Evolutionary conservation across 2,329 filamentous ascomycete species (phyloP).

Genomic region (Clonostachys byssicola): DNA sequence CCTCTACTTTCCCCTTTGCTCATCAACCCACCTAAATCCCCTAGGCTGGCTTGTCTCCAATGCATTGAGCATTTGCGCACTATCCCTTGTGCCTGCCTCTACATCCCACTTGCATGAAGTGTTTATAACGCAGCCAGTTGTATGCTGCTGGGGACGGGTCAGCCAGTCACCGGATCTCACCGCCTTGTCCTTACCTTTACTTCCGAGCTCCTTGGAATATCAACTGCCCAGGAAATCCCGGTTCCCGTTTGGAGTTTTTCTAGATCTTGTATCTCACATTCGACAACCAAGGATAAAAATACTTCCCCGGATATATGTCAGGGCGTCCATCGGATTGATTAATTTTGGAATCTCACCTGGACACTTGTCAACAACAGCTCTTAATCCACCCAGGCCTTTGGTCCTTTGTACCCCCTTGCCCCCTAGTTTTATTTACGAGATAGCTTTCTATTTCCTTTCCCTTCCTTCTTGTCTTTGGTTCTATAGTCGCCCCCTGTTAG

Average conservation of each 20-base stretch:
- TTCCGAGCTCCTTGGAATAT: background rate
- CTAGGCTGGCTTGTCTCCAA: too few species aligned
- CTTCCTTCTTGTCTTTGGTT: background rate
- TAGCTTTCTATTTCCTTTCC: background rate
- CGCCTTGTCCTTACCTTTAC: background rate
- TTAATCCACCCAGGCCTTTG: too few species aligned
- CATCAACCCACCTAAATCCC: too few species aligned
- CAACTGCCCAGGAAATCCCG: background rate
- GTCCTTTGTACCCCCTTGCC: too few species aligned
- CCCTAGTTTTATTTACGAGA: background rate
- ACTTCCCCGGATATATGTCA: background rate
- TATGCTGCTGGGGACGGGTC: slow-evolving; percentile 2
- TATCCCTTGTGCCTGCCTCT: background rate
- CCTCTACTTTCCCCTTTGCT: too few species aligned
- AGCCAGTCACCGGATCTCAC: slow-evolving; percentile 1
- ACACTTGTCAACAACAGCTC: too few species aligned
- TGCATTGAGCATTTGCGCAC: background rate
- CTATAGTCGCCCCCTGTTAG: background rate
- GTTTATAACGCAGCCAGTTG: slow-evolving; percentile 1
- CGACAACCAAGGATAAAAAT: background rate
- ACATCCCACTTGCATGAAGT: slow-evolving; percentile 2
- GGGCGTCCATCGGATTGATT: background rate
- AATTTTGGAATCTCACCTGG: too few species aligned
- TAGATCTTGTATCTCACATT: background rate
- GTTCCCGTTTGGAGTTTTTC: background rate